A percentile compares a stretch with the other conserved stretches of the same genome.
Conservation (phyloP, 108 stramenopile species). For the Nitzschia sp. region DNA sequence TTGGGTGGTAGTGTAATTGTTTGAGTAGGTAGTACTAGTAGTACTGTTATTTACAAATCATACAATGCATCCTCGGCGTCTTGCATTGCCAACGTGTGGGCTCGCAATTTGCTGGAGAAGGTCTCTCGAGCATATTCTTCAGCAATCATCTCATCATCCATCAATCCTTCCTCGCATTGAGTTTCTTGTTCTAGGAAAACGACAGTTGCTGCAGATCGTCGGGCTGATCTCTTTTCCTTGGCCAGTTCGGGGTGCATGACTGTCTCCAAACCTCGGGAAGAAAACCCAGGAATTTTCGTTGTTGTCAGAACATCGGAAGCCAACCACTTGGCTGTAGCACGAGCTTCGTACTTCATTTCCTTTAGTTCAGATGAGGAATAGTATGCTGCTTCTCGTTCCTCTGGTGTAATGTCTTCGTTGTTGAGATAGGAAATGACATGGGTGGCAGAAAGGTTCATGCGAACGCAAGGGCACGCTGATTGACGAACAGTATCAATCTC, state of each 20-base stretch:
- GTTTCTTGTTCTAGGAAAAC: conserved; percentile 21
- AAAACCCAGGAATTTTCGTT: conserved; percentile 7
- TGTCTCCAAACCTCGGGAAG: conserved; percentile 12
- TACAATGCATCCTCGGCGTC: conserved; percentile 5
- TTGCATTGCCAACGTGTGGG: neutral
- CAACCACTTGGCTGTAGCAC: conserved; percentile 2
- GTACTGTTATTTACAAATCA: neutral
- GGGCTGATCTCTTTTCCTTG: neutral
- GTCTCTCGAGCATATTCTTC: neutral
- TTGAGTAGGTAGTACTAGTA: neutral
- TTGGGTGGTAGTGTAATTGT: neutral
- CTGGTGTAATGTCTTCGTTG: neutral
- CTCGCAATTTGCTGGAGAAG: neutral
- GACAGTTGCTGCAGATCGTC: conserved; percentile 3
- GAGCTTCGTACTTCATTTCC: neutral
- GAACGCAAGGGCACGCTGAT: conserved; percentile 14
- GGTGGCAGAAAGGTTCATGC: conserved; percentile 6
- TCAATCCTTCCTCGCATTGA: neutral
- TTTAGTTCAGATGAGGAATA: neutral
- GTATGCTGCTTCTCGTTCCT: conserved; percentile 5
- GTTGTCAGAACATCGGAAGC: neutral
- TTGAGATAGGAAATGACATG: neutral
- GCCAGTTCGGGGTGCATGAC: neutral
- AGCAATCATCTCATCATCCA: conserved; percentile 4
- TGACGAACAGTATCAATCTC: neutral